These are phyloP conservation scores for Rhizopogon sp. DNA, from an alignment of 768 basidiomycete genomes.

Conservation along the genomic window DNA sequence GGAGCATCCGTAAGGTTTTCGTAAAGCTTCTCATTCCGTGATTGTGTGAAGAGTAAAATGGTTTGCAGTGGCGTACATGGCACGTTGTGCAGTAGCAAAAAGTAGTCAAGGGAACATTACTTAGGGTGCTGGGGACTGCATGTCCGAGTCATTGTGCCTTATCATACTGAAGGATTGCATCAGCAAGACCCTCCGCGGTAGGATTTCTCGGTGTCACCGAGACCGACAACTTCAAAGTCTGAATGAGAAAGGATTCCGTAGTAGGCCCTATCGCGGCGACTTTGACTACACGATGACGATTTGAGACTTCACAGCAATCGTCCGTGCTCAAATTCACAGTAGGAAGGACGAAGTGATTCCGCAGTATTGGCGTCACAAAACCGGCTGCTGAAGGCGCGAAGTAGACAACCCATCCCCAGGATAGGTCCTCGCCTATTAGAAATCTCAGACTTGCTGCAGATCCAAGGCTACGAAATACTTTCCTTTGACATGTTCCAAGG, in stretches of 20 bases:
- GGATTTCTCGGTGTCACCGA: slow-evolving; percentile 54
- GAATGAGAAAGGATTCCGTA: slow-evolving; percentile 46
- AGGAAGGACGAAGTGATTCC: slow-evolving; percentile 38
- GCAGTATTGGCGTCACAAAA: slow-evolving; percentile 48
- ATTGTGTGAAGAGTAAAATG: slow-evolving; percentile 3
- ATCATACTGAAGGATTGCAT: slow-evolving; percentile 22
- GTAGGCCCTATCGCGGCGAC: slow-evolving; percentile 70
- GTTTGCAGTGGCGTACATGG: neutral
- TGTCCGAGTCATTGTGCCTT: neutral
- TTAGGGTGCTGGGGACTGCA: neutral
- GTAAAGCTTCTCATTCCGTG: slow-evolving; percentile 1
- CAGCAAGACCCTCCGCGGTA: slow-evolving; percentile 44
- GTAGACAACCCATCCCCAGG: slow-evolving; percentile 64
- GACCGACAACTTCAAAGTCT: slow-evolving; percentile 43
- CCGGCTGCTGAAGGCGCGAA: slow-evolving; percentile 73
- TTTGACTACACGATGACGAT: slow-evolving; percentile 15
- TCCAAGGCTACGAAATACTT: slow-evolving; percentile 4
- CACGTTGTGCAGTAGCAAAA: neutral
- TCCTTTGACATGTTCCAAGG: slow-evolving; percentile 23
- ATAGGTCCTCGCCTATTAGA: neutral
- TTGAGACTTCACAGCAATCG: neutral
- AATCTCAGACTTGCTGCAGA: slow-evolving; percentile 4
- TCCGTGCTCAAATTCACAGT: neutral
- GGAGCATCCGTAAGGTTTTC: slow-evolving; percentile 1
- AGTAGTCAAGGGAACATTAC: neutral